phyloP scores from a whole-genome alignment of 192 early-diverging fungal genomes.

The Linnemannia hyalina region DNA sequence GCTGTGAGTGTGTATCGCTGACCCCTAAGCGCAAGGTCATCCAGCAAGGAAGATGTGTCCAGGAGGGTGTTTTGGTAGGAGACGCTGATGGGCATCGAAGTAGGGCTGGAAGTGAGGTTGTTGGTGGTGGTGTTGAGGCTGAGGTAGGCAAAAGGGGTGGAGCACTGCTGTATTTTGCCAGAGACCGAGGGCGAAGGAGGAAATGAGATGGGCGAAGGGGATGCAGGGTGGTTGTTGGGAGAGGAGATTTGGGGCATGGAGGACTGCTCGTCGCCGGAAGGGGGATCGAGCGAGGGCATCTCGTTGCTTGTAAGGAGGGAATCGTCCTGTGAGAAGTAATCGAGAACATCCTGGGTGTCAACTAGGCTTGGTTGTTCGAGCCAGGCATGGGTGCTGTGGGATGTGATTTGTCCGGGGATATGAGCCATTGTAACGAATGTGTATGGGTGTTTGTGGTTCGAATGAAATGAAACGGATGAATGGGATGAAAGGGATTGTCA shows the following conservation, averaged over 20 bases:
- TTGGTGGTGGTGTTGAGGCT: not conserved
- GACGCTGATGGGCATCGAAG: slow-evolving; percentile 8
- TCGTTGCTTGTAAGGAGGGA: slow-evolving; percentile 5
- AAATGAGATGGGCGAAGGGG: slow-evolving; percentile 29
- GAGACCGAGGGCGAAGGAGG: slow-evolving; percentile 26
- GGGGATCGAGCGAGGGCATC: slow-evolving; percentile 14
- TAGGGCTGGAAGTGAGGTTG: not conserved
- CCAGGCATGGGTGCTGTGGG: slow-evolving; percentile 1
- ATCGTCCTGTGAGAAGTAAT: slow-evolving; percentile 14
- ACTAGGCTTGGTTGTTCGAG: not conserved
- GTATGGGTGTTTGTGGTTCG: not conserved
- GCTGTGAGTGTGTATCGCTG: slow-evolving; percentile 1
- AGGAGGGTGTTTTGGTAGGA: slow-evolving; percentile 6
- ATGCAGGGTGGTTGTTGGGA: slow-evolving; percentile 17
- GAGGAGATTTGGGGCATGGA: slow-evolving; percentile 10
- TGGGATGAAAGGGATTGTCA: not conserved
- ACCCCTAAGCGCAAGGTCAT: not conserved
- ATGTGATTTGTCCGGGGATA: not conserved
- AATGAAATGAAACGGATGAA: not conserved
- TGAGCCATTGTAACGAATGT: not conserved
- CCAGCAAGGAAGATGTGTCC: not conserved
- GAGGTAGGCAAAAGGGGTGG: slow-evolving; percentile 15
- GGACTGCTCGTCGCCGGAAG: slow-evolving; percentile 11
- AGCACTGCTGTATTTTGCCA: not conserved
- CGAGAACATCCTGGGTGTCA: not conserved